phyloP scores from a whole-genome alignment of 2,329 filamentous ascomycete species.

The Hymenoscyphus occultus region DNA sequence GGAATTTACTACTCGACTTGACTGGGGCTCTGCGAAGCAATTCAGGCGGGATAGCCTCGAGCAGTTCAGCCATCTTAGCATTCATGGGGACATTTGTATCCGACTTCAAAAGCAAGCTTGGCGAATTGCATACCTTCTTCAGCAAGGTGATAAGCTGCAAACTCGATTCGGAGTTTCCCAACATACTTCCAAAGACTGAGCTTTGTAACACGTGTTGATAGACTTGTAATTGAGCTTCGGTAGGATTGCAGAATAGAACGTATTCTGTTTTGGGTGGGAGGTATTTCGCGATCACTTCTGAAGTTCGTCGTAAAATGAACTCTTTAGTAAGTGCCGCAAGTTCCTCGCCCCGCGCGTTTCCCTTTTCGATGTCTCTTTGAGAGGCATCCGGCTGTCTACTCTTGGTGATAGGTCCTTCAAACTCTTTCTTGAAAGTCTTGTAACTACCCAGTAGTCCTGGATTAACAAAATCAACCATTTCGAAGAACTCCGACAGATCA shows the following conservation, averaged over 20 bases:
- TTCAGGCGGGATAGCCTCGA: constrained; percentile 53
- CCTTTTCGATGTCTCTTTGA: constrained; percentile 69
- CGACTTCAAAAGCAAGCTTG: constrained; percentile 55
- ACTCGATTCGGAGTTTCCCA: constrained; percentile 60
- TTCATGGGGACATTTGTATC: constrained; percentile 37
- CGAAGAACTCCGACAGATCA: constrained; percentile 92
- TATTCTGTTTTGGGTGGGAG: constrained; percentile 96
- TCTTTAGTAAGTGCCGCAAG: constrained; percentile 88
- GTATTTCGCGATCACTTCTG: constrained; percentile 84
- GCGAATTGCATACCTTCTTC: constrained; percentile 73
- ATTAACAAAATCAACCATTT: constrained; percentile 86
- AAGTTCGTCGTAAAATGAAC: constrained; percentile 81
- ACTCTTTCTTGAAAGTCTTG: constrained; percentile 92
- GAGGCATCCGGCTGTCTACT: constrained; percentile 49
- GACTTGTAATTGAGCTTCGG: constrained; percentile 82
- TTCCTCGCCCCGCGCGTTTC: constrained; percentile 76
- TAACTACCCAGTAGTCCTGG: constrained; percentile 91
- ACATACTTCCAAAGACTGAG: constrained; percentile 57
- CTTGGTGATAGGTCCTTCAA: constrained; percentile 84
- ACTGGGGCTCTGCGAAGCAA: constrained; percentile 52
- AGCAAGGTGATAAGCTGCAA: constrained; percentile 69
- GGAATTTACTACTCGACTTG: constrained; percentile 61
- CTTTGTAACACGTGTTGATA: constrained; percentile 70
- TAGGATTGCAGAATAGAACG: constrained; percentile 88
- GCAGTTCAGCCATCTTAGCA: constrained; percentile 40